Conservation (phyloP, 176 grass and related monocot genomes). For the Pontederia crassipes region DNA sequence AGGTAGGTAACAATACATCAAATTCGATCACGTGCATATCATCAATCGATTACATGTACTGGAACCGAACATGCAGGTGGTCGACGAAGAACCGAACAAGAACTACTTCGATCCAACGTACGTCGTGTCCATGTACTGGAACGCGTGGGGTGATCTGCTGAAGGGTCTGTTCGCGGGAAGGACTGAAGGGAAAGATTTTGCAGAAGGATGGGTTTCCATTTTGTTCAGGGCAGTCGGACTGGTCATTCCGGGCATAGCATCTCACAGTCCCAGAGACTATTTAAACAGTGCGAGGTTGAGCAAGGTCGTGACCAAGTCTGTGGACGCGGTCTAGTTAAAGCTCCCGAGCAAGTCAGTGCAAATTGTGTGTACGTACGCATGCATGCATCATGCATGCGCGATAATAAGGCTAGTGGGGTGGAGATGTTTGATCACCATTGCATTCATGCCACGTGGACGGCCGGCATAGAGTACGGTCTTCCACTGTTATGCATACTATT, state of each 20-base stretch:
- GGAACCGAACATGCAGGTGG: background rate
- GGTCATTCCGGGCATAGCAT: constrained; percentile 41
- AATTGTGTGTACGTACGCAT: too few relatives aligned
- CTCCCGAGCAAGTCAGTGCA: too few relatives aligned
- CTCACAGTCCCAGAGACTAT: constrained; percentile 63
- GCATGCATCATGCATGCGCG: too few relatives aligned
- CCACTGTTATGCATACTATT: too few relatives aligned
- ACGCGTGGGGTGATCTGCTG: constrained; percentile 40
- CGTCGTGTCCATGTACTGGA: constrained; percentile 32
- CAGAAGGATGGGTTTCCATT: constrained; percentile 38
- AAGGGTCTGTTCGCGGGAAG: constrained; percentile 34
- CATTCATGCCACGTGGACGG: too few relatives aligned
- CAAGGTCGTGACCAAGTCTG: constrained; percentile 1
- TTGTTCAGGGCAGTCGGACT: constrained; percentile 35
- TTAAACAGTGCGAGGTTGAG: constrained; percentile 50
- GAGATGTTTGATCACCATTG: too few relatives aligned
- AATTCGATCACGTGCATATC: background rate
- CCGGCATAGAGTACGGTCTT: too few relatives aligned
- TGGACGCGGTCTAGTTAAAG: too few relatives aligned
- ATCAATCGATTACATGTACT: background rate
- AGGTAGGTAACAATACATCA: background rate
- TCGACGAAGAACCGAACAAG: constrained; percentile 46
- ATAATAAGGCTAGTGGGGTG: too few relatives aligned
- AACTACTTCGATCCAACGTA: constrained; percentile 56
- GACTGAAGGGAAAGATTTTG: constrained; percentile 39